These are phyloP conservation scores for Eutrema japonicum DNA, from an alignment of 345 rosid species.

Conservation along the genomic window DNA sequence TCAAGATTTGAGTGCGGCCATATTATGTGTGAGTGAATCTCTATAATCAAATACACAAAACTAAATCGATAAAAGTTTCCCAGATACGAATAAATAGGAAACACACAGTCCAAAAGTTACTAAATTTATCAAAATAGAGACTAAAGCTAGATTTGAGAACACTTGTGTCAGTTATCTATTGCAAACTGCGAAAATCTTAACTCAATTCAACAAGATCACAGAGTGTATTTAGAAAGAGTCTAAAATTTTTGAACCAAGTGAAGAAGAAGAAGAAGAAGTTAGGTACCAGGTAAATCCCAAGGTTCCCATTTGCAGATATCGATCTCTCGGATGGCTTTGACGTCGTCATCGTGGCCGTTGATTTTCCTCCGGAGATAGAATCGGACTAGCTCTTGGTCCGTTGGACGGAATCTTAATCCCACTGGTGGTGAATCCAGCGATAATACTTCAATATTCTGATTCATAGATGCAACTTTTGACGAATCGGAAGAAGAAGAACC, in stretches of 20 bases:
- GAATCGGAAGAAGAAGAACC: conserved; percentile 28
- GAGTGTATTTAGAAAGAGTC: background rate
- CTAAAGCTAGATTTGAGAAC: background rate
- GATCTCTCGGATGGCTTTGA: conserved; percentile 68
- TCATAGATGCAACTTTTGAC: conserved; percentile 35
- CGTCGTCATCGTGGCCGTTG: conserved; percentile 65
- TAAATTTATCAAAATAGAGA: background rate
- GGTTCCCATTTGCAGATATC: conserved; percentile 96
- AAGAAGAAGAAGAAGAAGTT: conserved; percentile 15
- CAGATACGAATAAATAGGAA: too few species aligned
- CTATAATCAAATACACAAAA: background rate
- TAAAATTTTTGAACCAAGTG: background rate
- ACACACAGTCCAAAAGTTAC: background rate
- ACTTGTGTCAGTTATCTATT: background rate
- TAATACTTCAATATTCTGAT: conserved; percentile 52
- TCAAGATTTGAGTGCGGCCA: too few species aligned
- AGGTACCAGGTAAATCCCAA: conserved; percentile 89
- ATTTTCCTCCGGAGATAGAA: conserved; percentile 74
- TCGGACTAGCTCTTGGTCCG: conserved; percentile 78
- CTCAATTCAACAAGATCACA: background rate
- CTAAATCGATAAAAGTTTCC: background rate
- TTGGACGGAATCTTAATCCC: conserved; percentile 89
- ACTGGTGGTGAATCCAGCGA: conserved; percentile 69
- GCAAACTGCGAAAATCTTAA: background rate
- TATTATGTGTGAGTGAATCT: background rate